Base-by-base conservation (phyloP, 257 asterid species). In the Osmanthus fragrans region DNA sequence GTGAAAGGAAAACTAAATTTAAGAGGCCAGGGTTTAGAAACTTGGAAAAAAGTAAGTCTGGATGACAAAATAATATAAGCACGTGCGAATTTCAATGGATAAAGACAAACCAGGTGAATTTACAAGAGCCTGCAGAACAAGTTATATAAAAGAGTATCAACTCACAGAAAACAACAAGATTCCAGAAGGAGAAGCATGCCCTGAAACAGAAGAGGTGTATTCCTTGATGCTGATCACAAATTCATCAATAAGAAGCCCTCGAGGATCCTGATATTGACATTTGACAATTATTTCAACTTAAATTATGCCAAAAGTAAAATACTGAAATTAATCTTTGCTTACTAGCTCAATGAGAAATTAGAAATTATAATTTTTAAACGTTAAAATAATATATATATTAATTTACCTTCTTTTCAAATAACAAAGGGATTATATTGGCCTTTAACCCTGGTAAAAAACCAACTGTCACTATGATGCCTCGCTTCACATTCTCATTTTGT, bases 361-460 rank as follows among this genome's bases (percentile, higher is more conserved):
- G 56, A 16, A 54, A 30, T 12, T 36, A 10, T 72, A 30, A 49
- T 34, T 64, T 71, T 36, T 56, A 64, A 51, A 78, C 42, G 58
- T 69, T 56, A 51, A 72, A 51, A 85, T 25, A 56, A 33, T n/a
- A 70, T 25, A 25, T 25, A 25, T 25, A 25, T 25, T 25, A 25
- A 25, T 25, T 25, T 25, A 25, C 92, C 90, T 72, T 66, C 19
- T 81, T 42, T 49, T 65, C 63, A 70, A 40, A 27, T 73, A 70
- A 60, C 73, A 91, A 71, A 5, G 95, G 92, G 79, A 92, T 75
- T 81, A 89, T 78, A 74, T 78, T 77, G 77, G 84, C 84, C 84
- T 81, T 94, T 51, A 94, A 70, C 39, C 97, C 96, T 0, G 96
- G 96, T 36, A 94, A 82, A 77, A 83, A 88, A 67, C 98, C 96